Percentiles rank a stretch among this genome's conserved stretches.
Evolutionary conservation across 345 rosid species (phyloP).

Genomic region (Melaleuca quinquenervia): DNA sequence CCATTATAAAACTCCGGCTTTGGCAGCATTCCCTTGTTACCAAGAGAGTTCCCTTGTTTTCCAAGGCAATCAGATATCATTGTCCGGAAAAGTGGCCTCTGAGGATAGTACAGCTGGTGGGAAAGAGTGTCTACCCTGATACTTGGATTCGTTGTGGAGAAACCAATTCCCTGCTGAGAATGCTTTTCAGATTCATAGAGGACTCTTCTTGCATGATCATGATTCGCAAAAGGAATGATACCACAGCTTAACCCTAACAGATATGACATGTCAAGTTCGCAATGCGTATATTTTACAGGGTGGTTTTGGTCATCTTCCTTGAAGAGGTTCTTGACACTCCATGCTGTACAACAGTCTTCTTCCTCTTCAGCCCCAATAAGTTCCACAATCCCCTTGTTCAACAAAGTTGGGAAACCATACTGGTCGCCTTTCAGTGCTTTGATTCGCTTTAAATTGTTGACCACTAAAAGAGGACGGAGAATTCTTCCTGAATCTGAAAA

Average conservation of each 20-base stretch:
- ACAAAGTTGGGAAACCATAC: conserved; percentile 37
- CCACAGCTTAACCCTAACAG: conserved; percentile 82
- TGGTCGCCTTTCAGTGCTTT: conserved; percentile 35
- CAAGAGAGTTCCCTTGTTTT: conserved; percentile 25
- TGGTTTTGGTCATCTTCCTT: conserved; percentile 18
- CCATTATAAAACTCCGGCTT: conserved; percentile 68
- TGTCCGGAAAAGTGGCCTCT: conserved; percentile 77
- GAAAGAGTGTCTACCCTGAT: conserved; percentile 74
- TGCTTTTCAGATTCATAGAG: conserved; percentile 89
- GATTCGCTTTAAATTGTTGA: conserved; percentile 45
- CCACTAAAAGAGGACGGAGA: conserved; percentile 80
- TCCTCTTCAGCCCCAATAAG: conserved; percentile 83
- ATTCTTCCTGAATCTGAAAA: conserved; percentile 84
- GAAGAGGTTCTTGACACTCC: conserved; percentile 53
- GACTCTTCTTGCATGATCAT: conserved; percentile 83
- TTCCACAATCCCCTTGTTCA: conserved; percentile 69
- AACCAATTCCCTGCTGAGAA: conserved; percentile 87
- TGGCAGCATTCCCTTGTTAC: conserved; percentile 22
- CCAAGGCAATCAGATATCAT: conserved; percentile 64
- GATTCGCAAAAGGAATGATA: conserved; percentile 81
- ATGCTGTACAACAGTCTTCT: conserved; percentile 71
- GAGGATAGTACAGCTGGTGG: conserved; percentile 77
- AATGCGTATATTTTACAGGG: conserved; percentile 45
- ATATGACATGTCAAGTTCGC: conserved; percentile 79
- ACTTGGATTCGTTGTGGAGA: conserved; percentile 70